These are phyloP conservation scores for Capronia epimyces DNA, from an alignment of 2,329 filamentous ascomycete species.

Conservation along the genomic window DNA sequence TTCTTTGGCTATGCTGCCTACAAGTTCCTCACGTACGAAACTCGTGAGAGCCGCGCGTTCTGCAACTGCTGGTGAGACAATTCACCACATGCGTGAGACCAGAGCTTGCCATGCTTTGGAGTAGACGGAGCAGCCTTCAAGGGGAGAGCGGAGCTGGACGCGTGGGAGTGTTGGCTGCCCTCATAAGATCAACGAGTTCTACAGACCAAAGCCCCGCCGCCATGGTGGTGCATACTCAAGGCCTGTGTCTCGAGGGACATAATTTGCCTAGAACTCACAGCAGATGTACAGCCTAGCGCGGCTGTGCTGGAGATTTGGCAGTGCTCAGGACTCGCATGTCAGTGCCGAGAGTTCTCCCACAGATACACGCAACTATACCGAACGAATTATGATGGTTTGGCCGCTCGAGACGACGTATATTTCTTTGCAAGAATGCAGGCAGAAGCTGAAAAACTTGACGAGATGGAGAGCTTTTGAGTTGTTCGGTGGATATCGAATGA, in stretches of 20 bases:
- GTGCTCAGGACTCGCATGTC: constrained; percentile 20
- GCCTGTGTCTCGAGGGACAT: constrained; percentile 12
- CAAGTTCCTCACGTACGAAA: too few species aligned
- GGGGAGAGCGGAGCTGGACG: too few species aligned
- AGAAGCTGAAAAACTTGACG: constrained; percentile 15
- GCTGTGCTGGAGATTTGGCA: constrained; percentile 16
- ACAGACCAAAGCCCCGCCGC: too few species aligned
- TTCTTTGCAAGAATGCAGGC: constrained; percentile 7
- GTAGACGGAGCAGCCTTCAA: too few species aligned
- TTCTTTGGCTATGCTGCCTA: too few species aligned
- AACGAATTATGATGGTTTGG: constrained; percentile 19
- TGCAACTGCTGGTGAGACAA: too few species aligned
- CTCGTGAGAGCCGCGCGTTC: too few species aligned
- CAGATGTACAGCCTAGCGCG: constrained; percentile 9
- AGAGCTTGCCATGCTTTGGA: too few species aligned
- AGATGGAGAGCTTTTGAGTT: constrained; percentile 1
- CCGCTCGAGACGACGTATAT: constrained; percentile 20
- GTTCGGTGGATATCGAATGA: not conserved
- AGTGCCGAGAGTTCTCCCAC: constrained; percentile 24
- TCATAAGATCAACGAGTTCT: too few species aligned
- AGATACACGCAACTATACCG: constrained; percentile 9
- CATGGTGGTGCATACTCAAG: too few species aligned
- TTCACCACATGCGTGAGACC: too few species aligned
- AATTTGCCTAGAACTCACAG: not conserved
- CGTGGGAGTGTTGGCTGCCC: too few species aligned